Conservation (phyloP, 352 stramenopile genomes). For the Phytophthora podocarpi region DNA sequence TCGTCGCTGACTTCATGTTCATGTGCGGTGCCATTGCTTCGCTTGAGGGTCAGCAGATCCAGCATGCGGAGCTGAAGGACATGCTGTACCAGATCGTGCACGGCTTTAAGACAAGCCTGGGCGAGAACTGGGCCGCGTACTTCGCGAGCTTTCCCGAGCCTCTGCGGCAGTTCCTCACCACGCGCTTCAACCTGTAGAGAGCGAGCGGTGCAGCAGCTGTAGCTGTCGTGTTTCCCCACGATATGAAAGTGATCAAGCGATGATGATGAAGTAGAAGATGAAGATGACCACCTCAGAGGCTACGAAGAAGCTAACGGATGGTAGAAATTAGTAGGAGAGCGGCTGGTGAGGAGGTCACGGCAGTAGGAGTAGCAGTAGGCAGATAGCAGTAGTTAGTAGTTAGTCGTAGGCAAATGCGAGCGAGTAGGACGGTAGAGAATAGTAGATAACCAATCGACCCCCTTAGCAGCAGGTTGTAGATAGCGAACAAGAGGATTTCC, state of each 20-base stretch:
- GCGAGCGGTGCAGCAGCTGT: conserved; percentile 11
- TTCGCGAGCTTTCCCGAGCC: conserved; percentile 85
- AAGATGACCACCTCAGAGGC: conserved; percentile 22
- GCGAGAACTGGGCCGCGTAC: conserved; percentile 88
- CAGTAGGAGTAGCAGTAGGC: conserved; percentile 54
- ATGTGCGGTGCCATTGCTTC: conserved; percentile 90
- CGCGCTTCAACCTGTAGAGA: conserved; percentile 82
- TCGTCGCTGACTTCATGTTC: conserved; percentile 90
- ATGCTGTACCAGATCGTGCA: conserved; percentile 91
- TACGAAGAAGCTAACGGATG: conserved; percentile 22
- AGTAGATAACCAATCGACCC: conserved; percentile 33
- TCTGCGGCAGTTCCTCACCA: conserved; percentile 79
- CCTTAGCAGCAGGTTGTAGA: conserved; percentile 34
- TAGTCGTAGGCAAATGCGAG: conserved; percentile 36
- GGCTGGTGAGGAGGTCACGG: conserved; percentile 28
- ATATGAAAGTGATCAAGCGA: conserved; percentile 20
- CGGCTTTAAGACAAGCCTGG: conserved; percentile 88
- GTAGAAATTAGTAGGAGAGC: conserved; percentile 27
- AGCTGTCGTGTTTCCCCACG: conserved; percentile 17
- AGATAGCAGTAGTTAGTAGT: conserved; percentile 48
- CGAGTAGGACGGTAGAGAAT: conserved; percentile 41
- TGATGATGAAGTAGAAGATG: conserved; percentile 20
- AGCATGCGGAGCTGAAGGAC: conserved; percentile 80
- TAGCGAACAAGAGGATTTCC: conserved; percentile 30
- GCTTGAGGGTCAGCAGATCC: conserved; percentile 79